Conservation (phyloP, 345 rosid species). For the Sapria himalayana region DNA sequence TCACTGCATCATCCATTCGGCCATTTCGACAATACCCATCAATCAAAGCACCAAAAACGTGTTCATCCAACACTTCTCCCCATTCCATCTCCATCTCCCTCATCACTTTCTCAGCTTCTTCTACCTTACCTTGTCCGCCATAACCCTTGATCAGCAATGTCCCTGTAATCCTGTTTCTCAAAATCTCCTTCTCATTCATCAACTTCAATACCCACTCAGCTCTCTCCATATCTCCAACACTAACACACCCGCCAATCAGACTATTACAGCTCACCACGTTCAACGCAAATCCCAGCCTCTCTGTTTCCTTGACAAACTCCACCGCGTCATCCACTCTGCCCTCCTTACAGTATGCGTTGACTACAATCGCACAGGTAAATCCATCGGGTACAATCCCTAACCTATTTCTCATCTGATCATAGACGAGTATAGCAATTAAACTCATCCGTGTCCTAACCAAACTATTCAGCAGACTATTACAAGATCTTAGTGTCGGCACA, state of each 20-base stretch:
- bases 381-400: slow-evolving; percentile 54
- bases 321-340: slow-evolving; percentile 25
- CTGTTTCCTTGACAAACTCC: slow-evolving; percentile 30
- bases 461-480: slow-evolving; percentile 47
- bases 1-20: slow-evolving; percentile 33
- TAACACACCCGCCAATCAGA: slow-evolving; percentile 55
- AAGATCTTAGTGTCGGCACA: slow-evolving; percentile 46
- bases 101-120: slow-evolving; percentile 40
- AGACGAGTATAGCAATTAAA: slow-evolving; percentile 33
- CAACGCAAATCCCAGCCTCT: slow-evolving; percentile 27
- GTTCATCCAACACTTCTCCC: slow-evolving; percentile 28
- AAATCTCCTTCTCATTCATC: slow-evolving; percentile 34
- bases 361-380: slow-evolving; percentile 51
- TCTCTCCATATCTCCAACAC: slow-evolving; percentile 35
- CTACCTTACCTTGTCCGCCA: slow-evolving; percentile 26
- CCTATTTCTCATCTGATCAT: slow-evolving; percentile 39
- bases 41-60: slow-evolving; percentile 46
- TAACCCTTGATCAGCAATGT: slow-evolving; percentile 46
- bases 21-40: slow-evolving; percentile 61
- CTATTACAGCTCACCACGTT: slow-evolving; percentile 57
- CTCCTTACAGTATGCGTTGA: slow-evolving; percentile 49
- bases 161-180: slow-evolving; percentile 27
- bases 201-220: slow-evolving; percentile 17
- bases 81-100: slow-evolving; percentile 15
- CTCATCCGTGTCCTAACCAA: slow-evolving; percentile 40